Conservation (phyloP, 202 grass and related monocot genomes). For the Saccharum hybrid region DNA sequence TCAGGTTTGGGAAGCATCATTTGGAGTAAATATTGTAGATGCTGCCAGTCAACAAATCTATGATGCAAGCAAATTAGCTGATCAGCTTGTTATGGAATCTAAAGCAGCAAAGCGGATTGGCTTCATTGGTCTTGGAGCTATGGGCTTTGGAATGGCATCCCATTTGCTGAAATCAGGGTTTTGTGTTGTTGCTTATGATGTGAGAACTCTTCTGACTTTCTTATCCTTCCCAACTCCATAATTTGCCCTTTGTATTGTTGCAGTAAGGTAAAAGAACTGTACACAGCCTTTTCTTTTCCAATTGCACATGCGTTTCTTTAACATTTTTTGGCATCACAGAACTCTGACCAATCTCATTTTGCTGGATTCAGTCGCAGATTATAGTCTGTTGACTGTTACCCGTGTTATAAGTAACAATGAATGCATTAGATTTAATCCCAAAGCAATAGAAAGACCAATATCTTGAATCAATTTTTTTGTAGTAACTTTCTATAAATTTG, state of each 20-base stretch:
- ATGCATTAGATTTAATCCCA: constrained; percentile 20
- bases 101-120: constrained; percentile 77
- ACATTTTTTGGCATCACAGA: constrained; percentile 12
- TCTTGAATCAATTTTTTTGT: constrained; percentile 1
- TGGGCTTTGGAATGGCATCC: constrained; percentile 97
- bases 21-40: constrained; percentile 81
- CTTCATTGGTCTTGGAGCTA: constrained; percentile 97
- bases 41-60: constrained; percentile 73
- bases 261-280: background rate
- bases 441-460: constrained; percentile 24
- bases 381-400: background rate
- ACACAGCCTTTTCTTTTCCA: background rate
- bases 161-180: constrained; percentile 95
- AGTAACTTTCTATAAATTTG: background rate
- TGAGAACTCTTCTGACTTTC: constrained; percentile 54
- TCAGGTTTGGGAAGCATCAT: constrained; percentile 83
- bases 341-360: constrained; percentile 30
- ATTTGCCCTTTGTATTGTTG: constrained; percentile 1
- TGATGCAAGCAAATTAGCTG: constrained; percentile 69
- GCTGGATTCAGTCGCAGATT: constrained; percentile 10
- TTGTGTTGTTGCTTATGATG: constrained; percentile 82
- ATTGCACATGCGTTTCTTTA: constrained; percentile 32
- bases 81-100: constrained; percentile 59
- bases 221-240: constrained; percentile 31
- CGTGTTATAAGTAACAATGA: background rate